A percentile compares a stretch with the other conserved stretches of the same genome.
Evolutionary conservation across 2,329 filamentous ascomycete genomes (phyloP).

Genomic region (Colletotrichum tanaceti): DNA sequence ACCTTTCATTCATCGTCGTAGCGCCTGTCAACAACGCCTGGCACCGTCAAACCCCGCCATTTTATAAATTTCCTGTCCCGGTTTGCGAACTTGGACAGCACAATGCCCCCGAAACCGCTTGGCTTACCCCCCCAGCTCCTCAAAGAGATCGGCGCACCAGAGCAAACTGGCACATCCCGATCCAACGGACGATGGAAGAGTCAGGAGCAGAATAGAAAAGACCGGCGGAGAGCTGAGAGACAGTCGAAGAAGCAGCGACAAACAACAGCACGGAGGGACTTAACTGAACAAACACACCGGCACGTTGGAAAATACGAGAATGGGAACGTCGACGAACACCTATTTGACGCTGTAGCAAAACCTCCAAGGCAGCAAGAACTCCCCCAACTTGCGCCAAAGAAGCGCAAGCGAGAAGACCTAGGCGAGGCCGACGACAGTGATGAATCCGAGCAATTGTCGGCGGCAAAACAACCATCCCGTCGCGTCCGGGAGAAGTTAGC

Average conservation of each 20-base stretch:
- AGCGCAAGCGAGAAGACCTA: slow-evolving; percentile 30
- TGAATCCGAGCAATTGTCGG: slow-evolving; percentile 40
- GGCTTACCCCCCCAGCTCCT: slow-evolving; percentile 58
- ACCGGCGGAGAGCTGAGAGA: slow-evolving; percentile 74
- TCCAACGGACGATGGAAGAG: slow-evolving; percentile 38
- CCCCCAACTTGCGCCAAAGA: slow-evolving; percentile 1
- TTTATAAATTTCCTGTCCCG: neutral
- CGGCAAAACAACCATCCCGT: slow-evolving; percentile 14
- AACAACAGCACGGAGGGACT: slow-evolving; percentile 40
- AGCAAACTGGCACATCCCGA: slow-evolving; percentile 17
- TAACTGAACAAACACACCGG: slow-evolving; percentile 44
- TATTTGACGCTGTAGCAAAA: slow-evolving; percentile 40
- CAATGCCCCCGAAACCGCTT: slow-evolving; percentile 53
- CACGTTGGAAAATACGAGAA: slow-evolving; percentile 41
- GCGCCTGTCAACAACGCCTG: neutral
- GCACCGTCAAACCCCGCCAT: neutral
- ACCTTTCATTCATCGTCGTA: neutral
- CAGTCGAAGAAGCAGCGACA: slow-evolving; percentile 66
- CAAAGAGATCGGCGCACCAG: slow-evolving; percentile 54
- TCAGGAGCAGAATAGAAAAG: slow-evolving; percentile 63
- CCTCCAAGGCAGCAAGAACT: neutral
- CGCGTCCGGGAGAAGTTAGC: slow-evolving; percentile 72
- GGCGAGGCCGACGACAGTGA: slow-evolving; percentile 43
- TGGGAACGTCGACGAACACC: slow-evolving; percentile 43
- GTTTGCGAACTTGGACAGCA: neutral